phyloP scores from a whole-genome alignment of 1,284 basidiomycete genomes.

The Cryptococcus depauperatus region DNA sequence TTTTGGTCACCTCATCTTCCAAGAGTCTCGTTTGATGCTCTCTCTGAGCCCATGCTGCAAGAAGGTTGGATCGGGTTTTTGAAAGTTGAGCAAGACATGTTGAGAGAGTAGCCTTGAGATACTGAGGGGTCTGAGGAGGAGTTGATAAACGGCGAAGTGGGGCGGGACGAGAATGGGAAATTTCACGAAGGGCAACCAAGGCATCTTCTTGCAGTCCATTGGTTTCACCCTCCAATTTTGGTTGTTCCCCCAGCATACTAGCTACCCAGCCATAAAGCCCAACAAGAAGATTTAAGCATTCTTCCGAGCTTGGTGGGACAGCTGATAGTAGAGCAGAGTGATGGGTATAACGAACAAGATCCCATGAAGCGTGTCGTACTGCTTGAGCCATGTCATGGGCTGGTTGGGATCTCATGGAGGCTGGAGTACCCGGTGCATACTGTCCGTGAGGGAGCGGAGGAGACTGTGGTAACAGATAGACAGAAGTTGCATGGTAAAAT shows the following conservation, averaged over 20 bases:
- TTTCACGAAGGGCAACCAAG: neutral
- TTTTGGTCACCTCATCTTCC: constrained; percentile 19
- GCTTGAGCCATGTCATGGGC: constrained; percentile 33
- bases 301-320: constrained; percentile 40
- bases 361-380: constrained; percentile 35
- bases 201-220: neutral
- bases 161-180: neutral
- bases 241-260: constrained; percentile 25
- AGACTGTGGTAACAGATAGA: constrained; percentile 28
- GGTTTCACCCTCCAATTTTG: constrained; percentile 1
- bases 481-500: constrained; percentile 37
- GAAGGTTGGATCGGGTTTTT: constrained; percentile 23
- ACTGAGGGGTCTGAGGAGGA: constrained; percentile 6
- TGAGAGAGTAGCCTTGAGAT: constrained; percentile 25
- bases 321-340: constrained; percentile 42
- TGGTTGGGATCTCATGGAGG: constrained; percentile 6
- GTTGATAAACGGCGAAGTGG: neutral
- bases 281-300: constrained; percentile 38
- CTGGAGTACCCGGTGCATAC: constrained; percentile 1
- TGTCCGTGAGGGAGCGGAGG: constrained; percentile 4
- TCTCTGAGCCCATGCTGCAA: constrained; percentile 32
- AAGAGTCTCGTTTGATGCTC: constrained; percentile 28
- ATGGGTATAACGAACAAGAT: constrained; percentile 37
- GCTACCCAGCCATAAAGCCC: constrained; percentile 41
- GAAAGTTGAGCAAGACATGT: constrained; percentile 28